Evolutionary conservation across 2,329 filamentous ascomycete genomes (phyloP).

Genomic region (Colletotrichum siamense): DNA sequence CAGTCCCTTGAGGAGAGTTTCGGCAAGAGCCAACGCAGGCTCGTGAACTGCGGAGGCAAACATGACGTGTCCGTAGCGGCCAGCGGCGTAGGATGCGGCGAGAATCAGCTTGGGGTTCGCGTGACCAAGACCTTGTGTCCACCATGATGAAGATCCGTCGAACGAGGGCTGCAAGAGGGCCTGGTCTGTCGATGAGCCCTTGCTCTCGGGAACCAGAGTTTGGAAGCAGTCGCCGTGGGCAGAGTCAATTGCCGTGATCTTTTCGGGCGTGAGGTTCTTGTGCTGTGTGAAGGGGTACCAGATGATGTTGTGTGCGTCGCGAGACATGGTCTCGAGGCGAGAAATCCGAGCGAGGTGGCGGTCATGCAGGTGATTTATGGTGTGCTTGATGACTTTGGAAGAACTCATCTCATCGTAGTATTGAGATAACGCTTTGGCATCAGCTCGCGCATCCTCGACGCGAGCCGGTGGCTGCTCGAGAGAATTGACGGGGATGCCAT

Average conservation of each 20-base stretch:
- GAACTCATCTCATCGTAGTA: constrained; percentile 65
- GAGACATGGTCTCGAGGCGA: constrained; percentile 65
- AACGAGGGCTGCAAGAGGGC: constrained; percentile 69
- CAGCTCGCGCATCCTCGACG: constrained; percentile 42
- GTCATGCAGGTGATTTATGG: constrained; percentile 56
- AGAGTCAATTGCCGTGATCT: constrained; percentile 80
- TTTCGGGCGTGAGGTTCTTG: constrained; percentile 61
- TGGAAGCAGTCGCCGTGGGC: constrained; percentile 83
- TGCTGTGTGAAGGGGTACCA: constrained; percentile 94
- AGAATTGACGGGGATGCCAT: constrained; percentile 60
- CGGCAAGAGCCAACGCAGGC: constrained; percentile 74
- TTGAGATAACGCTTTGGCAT: constrained; percentile 60
- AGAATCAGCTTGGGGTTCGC: constrained; percentile 75
- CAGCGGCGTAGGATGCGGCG: constrained; percentile 80
- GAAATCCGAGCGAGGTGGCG: constrained; percentile 62
- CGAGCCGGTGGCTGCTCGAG: constrained; percentile 65
- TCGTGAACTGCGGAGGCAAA: constrained; percentile 83
- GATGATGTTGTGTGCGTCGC: constrained; percentile 67
- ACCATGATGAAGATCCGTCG: constrained; percentile 88
- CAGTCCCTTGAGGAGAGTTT: constrained; percentile 64
- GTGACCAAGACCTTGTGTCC: constrained; percentile 88
- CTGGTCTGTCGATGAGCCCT: not conserved
- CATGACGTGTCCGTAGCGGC: constrained; percentile 88
- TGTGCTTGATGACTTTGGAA: constrained; percentile 40
- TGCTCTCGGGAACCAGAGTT: constrained; percentile 38